Evolutionary conservation across 73 alveolate species (phyloP).

Genomic region (Tetrahymena elliotti): DNA sequence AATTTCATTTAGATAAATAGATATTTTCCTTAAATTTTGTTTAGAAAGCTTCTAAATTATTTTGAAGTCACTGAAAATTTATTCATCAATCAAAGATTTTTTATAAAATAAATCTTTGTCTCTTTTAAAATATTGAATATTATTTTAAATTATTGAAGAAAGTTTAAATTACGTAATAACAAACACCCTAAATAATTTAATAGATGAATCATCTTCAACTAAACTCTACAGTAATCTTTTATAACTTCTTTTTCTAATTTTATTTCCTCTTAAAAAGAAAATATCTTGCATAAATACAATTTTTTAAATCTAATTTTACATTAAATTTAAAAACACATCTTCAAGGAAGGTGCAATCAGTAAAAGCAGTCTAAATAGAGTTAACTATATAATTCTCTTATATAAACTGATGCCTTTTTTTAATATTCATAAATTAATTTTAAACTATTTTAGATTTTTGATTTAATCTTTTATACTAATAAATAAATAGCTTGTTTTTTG

Average conservation of each 20-base stretch:
- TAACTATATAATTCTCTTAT: background rate
- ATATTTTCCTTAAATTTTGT: background rate
- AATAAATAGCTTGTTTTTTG: too few species aligned
- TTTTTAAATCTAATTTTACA: background rate
- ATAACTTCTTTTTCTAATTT: background rate
- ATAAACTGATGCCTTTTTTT: background rate
- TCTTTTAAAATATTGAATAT: background rate
- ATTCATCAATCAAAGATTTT: background rate
- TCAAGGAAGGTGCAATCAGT: background rate
- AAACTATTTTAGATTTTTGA: background rate
- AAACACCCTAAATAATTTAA: background rate
- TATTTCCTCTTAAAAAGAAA: background rate
- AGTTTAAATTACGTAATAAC: background rate
- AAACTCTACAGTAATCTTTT: background rate
- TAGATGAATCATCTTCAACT: background rate
- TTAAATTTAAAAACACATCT: background rate
- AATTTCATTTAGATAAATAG: background rate
- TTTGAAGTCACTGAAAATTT: background rate
- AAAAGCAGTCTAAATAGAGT: background rate
- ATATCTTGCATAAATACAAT: background rate
- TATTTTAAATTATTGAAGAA: background rate
- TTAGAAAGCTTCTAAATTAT: background rate
- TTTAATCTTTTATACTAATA: too few species aligned
- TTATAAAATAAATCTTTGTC: background rate
- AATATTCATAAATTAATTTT: background rate